phyloP scores from a whole-genome alignment of 83 land plant species.

The Thuja plicata region DNA sequence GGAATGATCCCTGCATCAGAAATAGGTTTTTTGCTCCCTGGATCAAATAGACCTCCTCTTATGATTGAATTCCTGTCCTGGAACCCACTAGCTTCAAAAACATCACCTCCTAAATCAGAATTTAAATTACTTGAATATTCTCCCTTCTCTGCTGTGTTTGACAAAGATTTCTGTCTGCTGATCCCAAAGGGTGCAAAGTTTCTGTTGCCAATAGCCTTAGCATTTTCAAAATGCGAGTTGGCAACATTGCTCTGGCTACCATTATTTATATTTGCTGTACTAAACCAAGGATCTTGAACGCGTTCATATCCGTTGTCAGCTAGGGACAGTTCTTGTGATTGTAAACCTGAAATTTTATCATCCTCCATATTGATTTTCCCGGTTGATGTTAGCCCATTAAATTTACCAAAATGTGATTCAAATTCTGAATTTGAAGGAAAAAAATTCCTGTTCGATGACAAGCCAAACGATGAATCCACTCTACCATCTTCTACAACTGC shows the following conservation, averaged over 20 bases:
- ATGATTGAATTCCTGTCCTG: slow-evolving; percentile 5
- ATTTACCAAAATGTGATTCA: not conserved
- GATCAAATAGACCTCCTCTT: slow-evolving; percentile 6
- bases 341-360: not conserved
- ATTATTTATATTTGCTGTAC: not conserved
- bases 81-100: not conserved
- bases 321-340: not conserved
- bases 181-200: slow-evolving; percentile 2
- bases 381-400: not conserved
- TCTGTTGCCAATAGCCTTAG: slow-evolving; percentile 2
- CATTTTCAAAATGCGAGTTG: slow-evolving; percentile 11
- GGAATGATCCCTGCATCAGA: slow-evolving; percentile 1
- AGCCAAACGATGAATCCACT: not conserved
- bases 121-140: slow-evolving; percentile 6
- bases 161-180: not conserved
- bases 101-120: slow-evolving; percentile 4
- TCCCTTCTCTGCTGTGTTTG: not conserved
- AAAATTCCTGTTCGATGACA: not conserved
- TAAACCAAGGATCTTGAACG: slow-evolving; percentile 7
- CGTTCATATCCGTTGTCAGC: not conserved
- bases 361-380: not conserved
- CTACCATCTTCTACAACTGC: not conserved
- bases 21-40: slow-evolving; percentile 11
- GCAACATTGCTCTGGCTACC: not conserved
- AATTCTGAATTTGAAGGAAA: not conserved